Evolutionary conservation across 2,329 filamentous ascomycete species (phyloP).

Genomic region (Apiospora sp.): DNA sequence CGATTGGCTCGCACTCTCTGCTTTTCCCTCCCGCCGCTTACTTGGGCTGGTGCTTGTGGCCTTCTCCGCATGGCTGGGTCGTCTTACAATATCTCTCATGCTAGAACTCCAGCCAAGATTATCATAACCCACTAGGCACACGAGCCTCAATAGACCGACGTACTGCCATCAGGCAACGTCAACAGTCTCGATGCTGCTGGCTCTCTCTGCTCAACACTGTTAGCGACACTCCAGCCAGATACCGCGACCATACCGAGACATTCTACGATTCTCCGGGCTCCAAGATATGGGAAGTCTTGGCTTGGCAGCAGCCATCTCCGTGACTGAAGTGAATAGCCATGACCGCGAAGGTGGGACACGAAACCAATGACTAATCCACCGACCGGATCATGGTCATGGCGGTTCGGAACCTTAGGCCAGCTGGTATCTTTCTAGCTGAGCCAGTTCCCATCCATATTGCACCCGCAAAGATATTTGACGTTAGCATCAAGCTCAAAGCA

Average conservation of each 20-base stretch:
- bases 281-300: neutral
- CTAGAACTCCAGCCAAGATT: neutral
- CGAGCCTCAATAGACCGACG: neutral
- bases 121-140: neutral
- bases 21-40: neutral
- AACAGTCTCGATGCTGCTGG: neutral
- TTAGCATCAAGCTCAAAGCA: conserved; percentile 1
- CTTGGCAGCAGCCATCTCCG: neutral
- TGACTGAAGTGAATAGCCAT: neutral
- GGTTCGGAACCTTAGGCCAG: neutral
- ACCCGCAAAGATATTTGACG: conserved; percentile 2
- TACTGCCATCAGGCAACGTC: neutral
- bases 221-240: neutral
- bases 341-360: neutral
- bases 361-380: neutral
- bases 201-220: neutral
- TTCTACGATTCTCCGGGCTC: neutral
- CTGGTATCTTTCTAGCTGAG: neutral
- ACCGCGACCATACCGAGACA: neutral
- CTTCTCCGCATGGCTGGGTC: conserved; percentile 9
- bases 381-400: neutral
- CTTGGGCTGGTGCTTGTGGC: neutral
- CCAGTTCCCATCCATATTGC: conserved; percentile 5
- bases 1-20: conserved; percentile 7
- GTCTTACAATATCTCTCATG: neutral